Base-by-base conservation (phyloP, 352 stramenopile species). In the Globisporangium middletonii region DNA sequence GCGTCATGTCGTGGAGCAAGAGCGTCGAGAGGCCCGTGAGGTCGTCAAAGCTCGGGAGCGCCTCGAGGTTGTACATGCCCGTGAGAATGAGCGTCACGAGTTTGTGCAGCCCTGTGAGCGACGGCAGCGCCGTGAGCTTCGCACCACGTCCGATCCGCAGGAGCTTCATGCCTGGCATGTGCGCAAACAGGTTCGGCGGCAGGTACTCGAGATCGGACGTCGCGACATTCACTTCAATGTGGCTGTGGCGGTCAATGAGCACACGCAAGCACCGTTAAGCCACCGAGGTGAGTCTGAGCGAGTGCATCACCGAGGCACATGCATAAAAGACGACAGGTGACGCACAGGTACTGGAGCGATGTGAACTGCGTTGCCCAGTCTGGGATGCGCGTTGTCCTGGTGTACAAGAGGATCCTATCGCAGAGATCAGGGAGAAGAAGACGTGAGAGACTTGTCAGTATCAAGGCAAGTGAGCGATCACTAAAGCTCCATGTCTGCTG, bases 141-240 rank as follows among this genome's bases (percentile, higher is more conserved):
- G 50, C 45, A 26, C 19, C 45, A 6, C 45, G 45, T 9, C 45
- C 45, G 11, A 50, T 50, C 7, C 50, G 35, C n/a, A 55, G 9
- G 35, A 55, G 38, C 35, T 30, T 27, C 35, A 55, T 43, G 50
- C 23, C 23, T 12, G 16, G 5, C 35, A 18, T 44, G 35, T 9
- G 50, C 11, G 50, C 37, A 27, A 50, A 50, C 8, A 50, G 45
- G 6, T 50, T 13, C 1, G 23, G n/a, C 12, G 45, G 45, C 19
- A 50, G 23, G 45, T 16, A 30, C 45, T 50, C 45, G 8, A 50
- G 45, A 33, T 50, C n/a, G 26, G 30, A 44, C 23, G 62, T 28
- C 1, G 53, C 44, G 1, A 19, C 4, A 15, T 69, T 58, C 12
- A 30, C 60, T 57, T 66, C 54, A 27, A 66, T 59, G 44, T 47